phyloP scores from a whole-genome alignment of 768 basidiomycete species.

The Termitomyces sp. region DNA sequence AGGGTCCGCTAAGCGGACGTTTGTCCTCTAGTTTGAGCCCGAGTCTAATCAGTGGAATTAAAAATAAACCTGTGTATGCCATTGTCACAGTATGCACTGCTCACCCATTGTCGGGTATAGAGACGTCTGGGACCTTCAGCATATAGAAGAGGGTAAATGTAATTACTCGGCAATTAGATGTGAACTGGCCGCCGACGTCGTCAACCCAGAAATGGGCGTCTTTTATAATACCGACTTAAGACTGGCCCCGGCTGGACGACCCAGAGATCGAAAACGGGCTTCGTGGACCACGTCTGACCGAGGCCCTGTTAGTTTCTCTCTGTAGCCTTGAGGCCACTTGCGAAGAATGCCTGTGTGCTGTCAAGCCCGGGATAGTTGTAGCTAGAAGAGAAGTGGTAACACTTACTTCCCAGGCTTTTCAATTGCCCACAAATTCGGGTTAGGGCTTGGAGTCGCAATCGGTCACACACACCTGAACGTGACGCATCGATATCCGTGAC shows the following conservation, averaged over 20 bases:
- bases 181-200: neutral
- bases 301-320: neutral
- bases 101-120: constrained; percentile 9
- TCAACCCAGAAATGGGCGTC: neutral
- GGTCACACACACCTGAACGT: neutral
- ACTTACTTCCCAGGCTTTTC: neutral
- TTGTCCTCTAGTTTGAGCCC: constrained; percentile 1
- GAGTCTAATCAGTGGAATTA: neutral
- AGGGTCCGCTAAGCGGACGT: neutral
- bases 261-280: constrained; percentile 2
- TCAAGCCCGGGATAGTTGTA: neutral
- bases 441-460: constrained; percentile 4
- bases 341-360: neutral
- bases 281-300: neutral
- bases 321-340: neutral
- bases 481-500: neutral
- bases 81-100: neutral
- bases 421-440: constrained; percentile 8
- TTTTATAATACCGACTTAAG: neutral
- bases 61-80: neutral
- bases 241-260: neutral
- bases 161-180: neutral
- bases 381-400: neutral
- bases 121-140: neutral
- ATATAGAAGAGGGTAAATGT: neutral